phyloP scores from a whole-genome alignment of 2,329 filamentous ascomycete species.

The Albophoma yamanashiensis region DNA sequence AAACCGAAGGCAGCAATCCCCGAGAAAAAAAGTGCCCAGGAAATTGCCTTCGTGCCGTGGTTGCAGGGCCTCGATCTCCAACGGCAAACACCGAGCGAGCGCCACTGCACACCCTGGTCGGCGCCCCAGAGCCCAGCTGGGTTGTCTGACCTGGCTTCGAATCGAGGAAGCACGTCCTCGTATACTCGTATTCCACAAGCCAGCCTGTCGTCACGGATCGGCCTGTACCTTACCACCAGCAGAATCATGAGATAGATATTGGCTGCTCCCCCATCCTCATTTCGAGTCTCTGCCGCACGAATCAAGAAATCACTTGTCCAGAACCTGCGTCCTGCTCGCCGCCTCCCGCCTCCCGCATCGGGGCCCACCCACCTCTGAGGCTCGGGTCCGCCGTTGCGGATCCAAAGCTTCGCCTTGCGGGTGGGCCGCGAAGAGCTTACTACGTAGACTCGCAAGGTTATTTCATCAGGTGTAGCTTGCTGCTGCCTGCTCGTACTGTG shows the following conservation, averaged over 20 bases:
- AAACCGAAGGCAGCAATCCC: not conserved
- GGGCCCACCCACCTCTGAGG: not conserved
- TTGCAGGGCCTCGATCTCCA: not conserved
- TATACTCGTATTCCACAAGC: no score
- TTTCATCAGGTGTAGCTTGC: no score
- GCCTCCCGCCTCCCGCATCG: not conserved
- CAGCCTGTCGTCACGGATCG: no score
- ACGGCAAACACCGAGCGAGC: not conserved
- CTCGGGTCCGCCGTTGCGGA: not conserved
- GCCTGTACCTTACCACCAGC: no score
- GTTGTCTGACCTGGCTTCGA: not conserved
- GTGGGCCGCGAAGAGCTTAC: not conserved
- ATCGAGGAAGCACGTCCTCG: no score
- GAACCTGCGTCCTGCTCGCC: not conserved
- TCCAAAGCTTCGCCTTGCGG: not conserved
- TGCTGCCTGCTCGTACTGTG: not conserved
- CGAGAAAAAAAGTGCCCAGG: not conserved
- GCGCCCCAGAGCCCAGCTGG: not conserved
- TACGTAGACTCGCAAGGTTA: no score
- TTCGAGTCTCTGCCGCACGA: not conserved
- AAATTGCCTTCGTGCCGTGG: not conserved
- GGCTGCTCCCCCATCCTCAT: not conserved
- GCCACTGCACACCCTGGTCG: not conserved
- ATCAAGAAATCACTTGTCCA: no score
- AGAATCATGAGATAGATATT: not conserved